Conservation (phyloP, 306 rosid species). For the Fagus crenata region DNA sequence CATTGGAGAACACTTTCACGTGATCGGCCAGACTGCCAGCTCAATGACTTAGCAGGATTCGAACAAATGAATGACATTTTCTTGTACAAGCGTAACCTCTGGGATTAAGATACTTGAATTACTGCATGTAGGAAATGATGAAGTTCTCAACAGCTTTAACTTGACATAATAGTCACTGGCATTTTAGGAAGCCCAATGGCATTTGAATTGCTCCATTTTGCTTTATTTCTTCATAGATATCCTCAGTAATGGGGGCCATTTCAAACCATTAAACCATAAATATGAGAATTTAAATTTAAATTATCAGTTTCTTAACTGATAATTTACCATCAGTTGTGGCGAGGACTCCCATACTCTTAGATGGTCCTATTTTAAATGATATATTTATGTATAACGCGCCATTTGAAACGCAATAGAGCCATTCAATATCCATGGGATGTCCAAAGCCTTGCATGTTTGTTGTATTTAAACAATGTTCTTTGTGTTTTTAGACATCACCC, state of each 20-base stretch:
- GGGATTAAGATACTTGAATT: constrained; percentile 63
- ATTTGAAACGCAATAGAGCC: constrained; percentile 28
- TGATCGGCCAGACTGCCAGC: constrained; percentile 41
- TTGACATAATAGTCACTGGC: constrained; percentile 35
- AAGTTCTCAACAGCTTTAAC: constrained; percentile 43
- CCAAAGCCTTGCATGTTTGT: constrained; percentile 24
- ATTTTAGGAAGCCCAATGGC: constrained; percentile 42
- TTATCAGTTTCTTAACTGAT: constrained; percentile 25
- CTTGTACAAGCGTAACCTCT: constrained; percentile 77
- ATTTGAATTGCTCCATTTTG: constrained; percentile 52
- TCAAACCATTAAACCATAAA: constrained; percentile 31
- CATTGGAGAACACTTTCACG: constrained; percentile 33
- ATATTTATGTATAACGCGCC: constrained; percentile 17
- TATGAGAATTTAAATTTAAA: constrained; percentile 31
- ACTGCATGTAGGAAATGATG: constrained; percentile 49
- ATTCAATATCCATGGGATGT: constrained; percentile 50
- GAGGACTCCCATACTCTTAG: constrained; percentile 35
- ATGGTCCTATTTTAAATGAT: constrained; percentile 17
- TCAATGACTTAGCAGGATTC: constrained; percentile 54
- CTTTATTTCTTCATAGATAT: constrained; percentile 38
- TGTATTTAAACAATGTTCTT: constrained; percentile 6
- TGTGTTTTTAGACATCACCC: constrained; percentile 30
- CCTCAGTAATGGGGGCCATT: constrained; percentile 29
- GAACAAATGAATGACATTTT: constrained; percentile 64
- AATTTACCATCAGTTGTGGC: constrained; percentile 21